Conservation (phyloP, 768 basidiomycete genomes). For the Tulasnella sp. region DNA sequence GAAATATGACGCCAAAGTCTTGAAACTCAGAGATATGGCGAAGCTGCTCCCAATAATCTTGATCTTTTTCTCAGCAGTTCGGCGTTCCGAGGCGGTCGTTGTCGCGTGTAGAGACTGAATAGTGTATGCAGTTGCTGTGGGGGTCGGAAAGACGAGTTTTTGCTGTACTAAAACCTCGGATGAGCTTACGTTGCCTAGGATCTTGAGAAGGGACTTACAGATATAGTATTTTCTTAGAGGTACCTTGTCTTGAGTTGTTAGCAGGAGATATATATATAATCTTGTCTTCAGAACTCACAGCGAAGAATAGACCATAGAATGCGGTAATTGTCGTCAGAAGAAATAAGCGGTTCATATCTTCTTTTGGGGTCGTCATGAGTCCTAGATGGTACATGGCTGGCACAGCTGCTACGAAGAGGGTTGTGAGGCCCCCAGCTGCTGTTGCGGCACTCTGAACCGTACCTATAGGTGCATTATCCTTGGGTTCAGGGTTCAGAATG, state of each 20-base stretch:
- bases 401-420: constrained; percentile 48
- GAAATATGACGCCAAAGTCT: constrained; percentile 46
- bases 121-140: constrained; percentile 55
- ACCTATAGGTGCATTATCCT: neutral
- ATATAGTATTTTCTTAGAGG: constrained; percentile 45
- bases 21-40: constrained; percentile 38
- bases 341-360: constrained; percentile 48
- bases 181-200: neutral
- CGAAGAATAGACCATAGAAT: constrained; percentile 38
- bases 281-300: constrained; percentile 23
- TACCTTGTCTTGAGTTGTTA: neutral
- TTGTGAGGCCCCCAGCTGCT: constrained; percentile 46
- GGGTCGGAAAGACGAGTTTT: constrained; percentile 54
- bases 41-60: constrained; percentile 41
- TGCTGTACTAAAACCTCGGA: constrained; percentile 26
- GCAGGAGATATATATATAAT: too few species aligned
- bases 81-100: constrained; percentile 34
- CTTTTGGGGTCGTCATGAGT: constrained; percentile 37
- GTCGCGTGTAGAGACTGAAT: constrained; percentile 51
- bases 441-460: constrained; percentile 20
- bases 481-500: neutral
- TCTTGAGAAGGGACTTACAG: constrained; percentile 29
- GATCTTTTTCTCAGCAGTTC: constrained; percentile 45
- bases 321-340: constrained; percentile 36
- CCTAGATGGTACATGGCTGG: constrained; percentile 51